Evolutionary conservation across 768 basidiomycete species (phyloP).

Genomic region (Dendrothele bispora): DNA sequence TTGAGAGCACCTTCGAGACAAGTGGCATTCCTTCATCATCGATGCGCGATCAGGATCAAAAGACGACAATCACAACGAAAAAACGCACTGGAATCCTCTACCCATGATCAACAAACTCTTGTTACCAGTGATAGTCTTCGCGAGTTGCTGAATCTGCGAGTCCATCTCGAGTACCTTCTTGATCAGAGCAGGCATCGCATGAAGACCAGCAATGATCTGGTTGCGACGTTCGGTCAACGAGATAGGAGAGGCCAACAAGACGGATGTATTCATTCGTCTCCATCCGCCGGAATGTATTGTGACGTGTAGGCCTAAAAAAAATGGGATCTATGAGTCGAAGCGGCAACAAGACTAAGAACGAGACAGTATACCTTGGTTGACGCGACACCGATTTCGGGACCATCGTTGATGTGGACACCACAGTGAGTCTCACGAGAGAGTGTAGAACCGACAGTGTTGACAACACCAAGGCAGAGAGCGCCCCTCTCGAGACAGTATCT

Average conservation of each 20-base stretch:
- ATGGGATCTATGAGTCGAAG: neutral
- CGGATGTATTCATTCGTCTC: no score
- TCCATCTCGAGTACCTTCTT: conserved; percentile 84
- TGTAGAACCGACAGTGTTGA: conserved; percentile 98
- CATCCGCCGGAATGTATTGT: conserved; percentile 97
- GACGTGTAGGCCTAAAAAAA: conserved; percentile 86
- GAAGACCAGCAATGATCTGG: conserved; percentile 91
- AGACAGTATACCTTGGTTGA: conserved; percentile 78
- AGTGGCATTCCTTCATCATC: conserved; percentile 71
- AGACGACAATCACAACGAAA: conserved; percentile 3
- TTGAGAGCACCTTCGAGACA: conserved; percentile 98
- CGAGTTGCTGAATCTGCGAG: conserved; percentile 73
- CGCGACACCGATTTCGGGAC: conserved; percentile 98
- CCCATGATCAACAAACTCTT: conserved; percentile 96
- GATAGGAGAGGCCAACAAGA: conserved; percentile 95
- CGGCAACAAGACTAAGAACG: neutral
- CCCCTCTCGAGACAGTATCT: conserved; percentile 97
- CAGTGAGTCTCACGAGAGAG: conserved; percentile 98
- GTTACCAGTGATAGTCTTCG: conserved; percentile 76
- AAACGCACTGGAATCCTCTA: conserved; percentile 87
- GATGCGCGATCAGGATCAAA: conserved; percentile 6
- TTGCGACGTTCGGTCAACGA: conserved; percentile 88
- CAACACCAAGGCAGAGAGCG: conserved; percentile 94
- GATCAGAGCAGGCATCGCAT: conserved; percentile 88
- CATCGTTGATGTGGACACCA: conserved; percentile 99